Evolutionary conservation across 2,329 filamentous ascomycete genomes (phyloP).

Genomic region (Zalaria sp.): DNA sequence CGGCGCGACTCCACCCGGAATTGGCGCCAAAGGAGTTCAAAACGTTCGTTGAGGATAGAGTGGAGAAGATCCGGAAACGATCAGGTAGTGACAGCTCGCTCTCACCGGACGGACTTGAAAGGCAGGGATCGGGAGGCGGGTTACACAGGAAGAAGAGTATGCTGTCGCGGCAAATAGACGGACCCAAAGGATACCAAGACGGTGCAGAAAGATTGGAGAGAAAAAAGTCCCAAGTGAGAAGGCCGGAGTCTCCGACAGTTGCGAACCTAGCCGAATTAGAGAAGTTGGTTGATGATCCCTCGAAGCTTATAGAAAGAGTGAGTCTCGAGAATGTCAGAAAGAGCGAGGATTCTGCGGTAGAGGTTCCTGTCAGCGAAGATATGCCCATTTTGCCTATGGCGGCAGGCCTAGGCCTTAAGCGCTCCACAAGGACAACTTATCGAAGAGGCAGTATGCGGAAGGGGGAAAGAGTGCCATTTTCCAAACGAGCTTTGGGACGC

Average conservation of each 20-base stretch:
- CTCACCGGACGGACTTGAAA: constrained; percentile 42
- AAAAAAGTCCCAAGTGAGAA: constrained; percentile 43
- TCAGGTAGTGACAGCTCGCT: constrained; percentile 55
- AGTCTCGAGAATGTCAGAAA: constrained; percentile 37
- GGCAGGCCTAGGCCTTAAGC: constrained; percentile 64
- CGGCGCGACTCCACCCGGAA: constrained; percentile 85
- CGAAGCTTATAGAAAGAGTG: constrained; percentile 55
- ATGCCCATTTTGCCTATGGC: constrained; percentile 64
- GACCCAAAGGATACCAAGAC: constrained; percentile 61
- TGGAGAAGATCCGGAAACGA: constrained; percentile 74
- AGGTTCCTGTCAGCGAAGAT: constrained; percentile 44
- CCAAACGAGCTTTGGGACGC: constrained; percentile 53
- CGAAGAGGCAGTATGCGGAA: constrained; percentile 74
- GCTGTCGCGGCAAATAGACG: constrained; percentile 83
- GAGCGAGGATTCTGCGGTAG: constrained; percentile 24
- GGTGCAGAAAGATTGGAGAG: constrained; percentile 68
- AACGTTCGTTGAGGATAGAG: constrained; percentile 84
- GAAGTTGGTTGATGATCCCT: constrained; percentile 67
- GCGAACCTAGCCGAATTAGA: constrained; percentile 54
- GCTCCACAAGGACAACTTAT: constrained; percentile 87
- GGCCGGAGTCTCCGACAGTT: constrained; percentile 44
- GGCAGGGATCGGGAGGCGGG: constrained; percentile 42
- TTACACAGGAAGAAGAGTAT: constrained; percentile 85
- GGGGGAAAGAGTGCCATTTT: constrained; percentile 60
- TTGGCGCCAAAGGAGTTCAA: constrained; percentile 93